Conservation (phyloP, 1,284 basidiomycete species). For the Termitomyces sp. region DNA sequence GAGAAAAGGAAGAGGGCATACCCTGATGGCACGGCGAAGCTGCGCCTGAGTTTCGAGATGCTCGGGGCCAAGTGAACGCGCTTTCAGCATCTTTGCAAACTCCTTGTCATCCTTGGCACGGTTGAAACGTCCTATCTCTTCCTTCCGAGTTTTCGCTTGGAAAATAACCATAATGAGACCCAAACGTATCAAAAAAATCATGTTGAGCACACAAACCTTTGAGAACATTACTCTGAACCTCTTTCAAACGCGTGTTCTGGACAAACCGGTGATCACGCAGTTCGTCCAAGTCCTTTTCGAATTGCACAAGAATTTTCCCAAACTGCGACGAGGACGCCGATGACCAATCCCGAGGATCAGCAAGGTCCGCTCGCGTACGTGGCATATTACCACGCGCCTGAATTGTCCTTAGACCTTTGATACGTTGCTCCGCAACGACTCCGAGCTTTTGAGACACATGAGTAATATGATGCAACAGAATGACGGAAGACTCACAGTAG, state of each 20-base stretch:
- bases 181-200: background rate
- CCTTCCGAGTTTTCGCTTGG: conserved; percentile 59
- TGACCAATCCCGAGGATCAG: conserved; percentile 45
- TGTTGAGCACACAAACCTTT: conserved; percentile 45
- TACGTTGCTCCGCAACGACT: conserved; percentile 29
- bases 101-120: conserved; percentile 72
- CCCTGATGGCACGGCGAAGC: conserved; percentile 65
- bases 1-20: conserved; percentile 29
- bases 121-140: conserved; percentile 72
- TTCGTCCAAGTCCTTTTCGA: conserved; percentile 48
- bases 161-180: conserved; percentile 25
- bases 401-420: conserved; percentile 29
- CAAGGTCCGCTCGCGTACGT: conserved; percentile 39
- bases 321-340: conserved; percentile 50
- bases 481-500: conserved; percentile 37
- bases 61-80: conserved; percentile 82
- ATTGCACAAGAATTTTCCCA: conserved; percentile 41
- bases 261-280: conserved; percentile 41
- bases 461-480: conserved; percentile 8
- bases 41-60: conserved; percentile 79
- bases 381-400: conserved; percentile 32
- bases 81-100: conserved; percentile 76
- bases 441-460: conserved; percentile 35
- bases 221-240: conserved; percentile 58
- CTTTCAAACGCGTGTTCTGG: conserved; percentile 40